Base-by-base conservation (phyloP, 2,329 filamentous ascomycete genomes). In the Colletotrichum viniferum region DNA sequence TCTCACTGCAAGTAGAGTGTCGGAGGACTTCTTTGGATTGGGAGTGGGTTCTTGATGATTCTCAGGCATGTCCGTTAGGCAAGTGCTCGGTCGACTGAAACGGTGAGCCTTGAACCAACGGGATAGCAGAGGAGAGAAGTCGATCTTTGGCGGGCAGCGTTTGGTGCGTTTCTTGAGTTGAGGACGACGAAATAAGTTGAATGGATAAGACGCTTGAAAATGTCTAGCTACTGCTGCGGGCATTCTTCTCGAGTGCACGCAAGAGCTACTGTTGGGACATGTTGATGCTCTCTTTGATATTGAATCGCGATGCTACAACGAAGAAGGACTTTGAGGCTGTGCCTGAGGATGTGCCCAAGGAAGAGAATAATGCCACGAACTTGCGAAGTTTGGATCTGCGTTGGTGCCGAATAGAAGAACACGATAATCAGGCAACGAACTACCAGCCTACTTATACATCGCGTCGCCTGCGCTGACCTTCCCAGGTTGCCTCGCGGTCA, bases 1-100 rank as follows among this genome's bases (percentile, higher is more conserved):
- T 70, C 66, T 74, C 71, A 70, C 66, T 71, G 38, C 72, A 74
- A 74, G 67, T 14, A 30, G 67, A 74, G 67, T 74, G 72, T 28
- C 61, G 67, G 67, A 74, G 61, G 67, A 63, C 38, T 63, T 64
- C 38, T 18, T 58, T 32, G 60, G 10, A 16, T 74, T 74, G 48
- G 67, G n/a, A 28, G 71, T 48, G 43, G n/a, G 71, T 28, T 64
- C 60, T 65, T 71, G 21, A 14, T 71, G 48, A 38, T 43, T 43
- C 55, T 58, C 52, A 66, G 74, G 71, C 74, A 74, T 76, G 30
- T 74, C 67, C 71, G 56, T 8, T 62, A 48, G 43, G 48, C 55
- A 48, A 32, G 55, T 71, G 66, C 71, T 58, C 56, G 55, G 28
- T 24, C 38, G 62, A 30, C 56, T 14, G n/a, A 21, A 10, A 13